Evolutionary conservation across 805 yeast genomes (phyloP).

Genomic region (Ogataea nonfermentans): DNA sequence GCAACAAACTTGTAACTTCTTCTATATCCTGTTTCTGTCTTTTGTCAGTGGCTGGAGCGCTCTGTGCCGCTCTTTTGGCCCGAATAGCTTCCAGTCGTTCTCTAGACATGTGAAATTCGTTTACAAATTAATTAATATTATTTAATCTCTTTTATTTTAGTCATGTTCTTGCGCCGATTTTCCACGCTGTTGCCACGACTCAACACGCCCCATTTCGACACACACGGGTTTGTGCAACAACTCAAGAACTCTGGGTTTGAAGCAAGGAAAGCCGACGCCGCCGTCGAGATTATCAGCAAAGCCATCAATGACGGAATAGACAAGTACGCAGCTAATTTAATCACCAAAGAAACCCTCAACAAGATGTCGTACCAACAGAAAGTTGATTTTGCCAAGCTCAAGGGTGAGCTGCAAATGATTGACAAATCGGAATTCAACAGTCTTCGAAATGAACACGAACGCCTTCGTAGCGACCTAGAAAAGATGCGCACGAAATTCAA

Average conservation of each 20-base stretch:
- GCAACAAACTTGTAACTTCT: no score
- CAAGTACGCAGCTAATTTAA: slow-evolving; percentile 71
- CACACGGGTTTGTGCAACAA: slow-evolving; percentile 67
- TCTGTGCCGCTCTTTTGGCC: slow-evolving; percentile 1
- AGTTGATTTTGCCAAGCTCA: slow-evolving; percentile 92
- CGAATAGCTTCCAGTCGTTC: slow-evolving; percentile 4
- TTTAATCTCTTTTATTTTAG: slow-evolving; percentile 1
- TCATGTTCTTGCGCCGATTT: slow-evolving; percentile 2
- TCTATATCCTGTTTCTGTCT: slow-evolving; percentile 1
- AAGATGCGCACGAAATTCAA: slow-evolving; percentile 78
- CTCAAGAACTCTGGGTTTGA: slow-evolving; percentile 66
- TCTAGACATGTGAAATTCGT: slow-evolving; percentile 3
- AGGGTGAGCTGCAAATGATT: slow-evolving; percentile 85
- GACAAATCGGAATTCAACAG: slow-evolving; percentile 84
- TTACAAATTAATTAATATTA: background rate
- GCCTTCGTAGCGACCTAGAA: slow-evolving; percentile 79
- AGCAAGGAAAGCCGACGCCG: slow-evolving; percentile 73
- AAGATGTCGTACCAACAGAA: slow-evolving; percentile 92
- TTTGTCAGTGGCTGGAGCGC: background rate
- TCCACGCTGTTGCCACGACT: background rate
- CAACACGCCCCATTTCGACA: slow-evolving; percentile 54
- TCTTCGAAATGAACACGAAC: slow-evolving; percentile 83
- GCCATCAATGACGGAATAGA: slow-evolving; percentile 81
- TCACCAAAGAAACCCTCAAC: slow-evolving; percentile 79
- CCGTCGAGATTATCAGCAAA: slow-evolving; percentile 66